Percentiles rank a stretch among this genome's conserved stretches.
These are phyloP conservation scores for Alternaria sp. DNA, from an alignment of 2,329 filamentous ascomycete species.

Conservation along the genomic window DNA sequence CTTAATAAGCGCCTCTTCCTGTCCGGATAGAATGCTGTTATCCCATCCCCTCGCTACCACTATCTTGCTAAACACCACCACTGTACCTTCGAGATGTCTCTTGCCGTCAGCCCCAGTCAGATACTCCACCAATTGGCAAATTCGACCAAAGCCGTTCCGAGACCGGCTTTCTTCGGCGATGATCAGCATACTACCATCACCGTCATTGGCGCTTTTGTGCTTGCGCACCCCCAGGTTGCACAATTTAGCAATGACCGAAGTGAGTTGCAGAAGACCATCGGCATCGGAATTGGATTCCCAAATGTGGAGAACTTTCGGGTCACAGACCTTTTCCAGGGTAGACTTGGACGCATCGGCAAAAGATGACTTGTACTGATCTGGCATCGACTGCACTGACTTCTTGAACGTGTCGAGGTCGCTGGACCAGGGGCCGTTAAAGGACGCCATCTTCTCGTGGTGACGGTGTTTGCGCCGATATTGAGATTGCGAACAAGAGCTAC, in stretches of 20 bases:
- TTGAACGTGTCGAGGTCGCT: conserved; percentile 34
- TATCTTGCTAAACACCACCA: conserved; percentile 36
- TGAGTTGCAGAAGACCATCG: conserved; percentile 43
- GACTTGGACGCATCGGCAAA: conserved; percentile 32
- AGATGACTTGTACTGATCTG: conserved; percentile 30
- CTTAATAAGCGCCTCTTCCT: conserved; percentile 21
- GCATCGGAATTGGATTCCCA: conserved; percentile 46
- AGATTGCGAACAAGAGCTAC: neutral
- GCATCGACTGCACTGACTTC: conserved; percentile 36
- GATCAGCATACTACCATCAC: conserved; percentile 40
- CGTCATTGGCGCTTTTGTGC: conserved; percentile 17
- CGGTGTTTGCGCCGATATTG: conserved; percentile 18
- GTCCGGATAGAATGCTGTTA: conserved; percentile 18
- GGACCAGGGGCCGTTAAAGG: conserved; percentile 40
- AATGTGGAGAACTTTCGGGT: conserved; percentile 37
- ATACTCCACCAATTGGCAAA: conserved; percentile 40
- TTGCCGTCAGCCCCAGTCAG: conserved; percentile 31
- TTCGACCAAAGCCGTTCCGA: conserved; percentile 32
- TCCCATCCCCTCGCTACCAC: conserved; percentile 42
- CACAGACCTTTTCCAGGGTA: conserved; percentile 32
- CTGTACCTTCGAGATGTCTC: conserved; percentile 36
- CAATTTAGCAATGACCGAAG: conserved; percentile 41
- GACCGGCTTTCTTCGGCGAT: conserved; percentile 30
- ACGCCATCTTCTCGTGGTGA: conserved; percentile 18
- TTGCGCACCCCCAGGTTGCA: conserved; percentile 32